Base-by-base conservation (phyloP, 2,329 filamentous ascomycete species). In the Cryphonectria carpinicola region DNA sequence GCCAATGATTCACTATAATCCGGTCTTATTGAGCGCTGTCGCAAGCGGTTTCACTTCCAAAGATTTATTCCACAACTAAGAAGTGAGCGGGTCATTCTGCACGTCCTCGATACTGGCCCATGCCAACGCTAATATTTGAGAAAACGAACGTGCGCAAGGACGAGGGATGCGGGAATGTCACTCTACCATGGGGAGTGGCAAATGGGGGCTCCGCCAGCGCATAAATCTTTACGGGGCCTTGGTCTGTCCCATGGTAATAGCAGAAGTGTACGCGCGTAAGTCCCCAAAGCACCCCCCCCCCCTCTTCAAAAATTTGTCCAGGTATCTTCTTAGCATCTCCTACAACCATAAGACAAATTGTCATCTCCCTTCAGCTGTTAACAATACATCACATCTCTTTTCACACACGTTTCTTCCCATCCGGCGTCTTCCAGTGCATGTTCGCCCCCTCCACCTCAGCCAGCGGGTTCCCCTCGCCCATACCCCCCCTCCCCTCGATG, bases 381-480 rank as follows among this genome's bases (percentile, higher is more conserved):
- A 41, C 17, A 19, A 22, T 8, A n/a, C 7, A n/a, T 49, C 46
- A 22, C 46, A 49, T 10, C 46, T n/a, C 22, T 32, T 6, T 19
- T 62, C n/a, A 62, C 60, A 62, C 25, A 25, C 39, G n/a, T 17
- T 32, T 32, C 39, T 28, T 62, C 17, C 37, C 60, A 13, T n/a
- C 60, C 28, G 66, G 66, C 14, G 41, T 58, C 58, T 19, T 63
- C 66, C 66, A 68, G 39, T 63, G 58, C 56, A 68, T 68, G 8
- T 68, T 68, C 2, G 56, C 66, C 10, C 66, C 66, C 32, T 68
- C 58, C 32, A 63, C 43, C 13, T 43, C 35, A 19, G 28, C 32
- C 8, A 68, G 58, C 28, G 66, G 66, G 19, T 68, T 68, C 3
- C 41, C 66, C n/a, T 54, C 58, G n/a, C 66, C 66, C 66, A 68